Percentiles rank a stretch among this genome's conserved stretches.
Conservation (phyloP, 2,329 filamentous ascomycete species). For the Ophiocordyceps unilateralis region DNA sequence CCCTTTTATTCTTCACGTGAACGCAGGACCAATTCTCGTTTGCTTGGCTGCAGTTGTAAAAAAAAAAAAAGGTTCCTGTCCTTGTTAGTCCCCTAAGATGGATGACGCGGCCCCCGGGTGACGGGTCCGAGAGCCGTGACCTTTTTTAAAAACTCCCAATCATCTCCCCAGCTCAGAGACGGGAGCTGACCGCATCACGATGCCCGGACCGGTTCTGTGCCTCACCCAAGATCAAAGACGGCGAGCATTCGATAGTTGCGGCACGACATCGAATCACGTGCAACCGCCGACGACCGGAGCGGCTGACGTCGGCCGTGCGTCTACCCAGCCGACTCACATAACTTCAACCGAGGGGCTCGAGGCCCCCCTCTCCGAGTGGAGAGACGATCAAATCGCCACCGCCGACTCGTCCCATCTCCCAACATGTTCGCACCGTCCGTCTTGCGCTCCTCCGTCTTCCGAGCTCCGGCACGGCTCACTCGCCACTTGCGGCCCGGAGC, state of each 20-base stretch:
- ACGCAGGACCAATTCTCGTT: no score
- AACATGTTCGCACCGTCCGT: not conserved
- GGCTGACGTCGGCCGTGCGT: not conserved
- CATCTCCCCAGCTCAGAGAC: no score
- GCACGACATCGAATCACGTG: not conserved
- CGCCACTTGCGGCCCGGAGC: slow-evolving; percentile 10
- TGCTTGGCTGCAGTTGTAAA: no score
- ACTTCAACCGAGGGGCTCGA: not conserved
- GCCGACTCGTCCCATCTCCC: not conserved
- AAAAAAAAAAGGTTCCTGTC: no score
- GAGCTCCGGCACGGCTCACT: slow-evolving; percentile 1
- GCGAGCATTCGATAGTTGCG: not conserved
- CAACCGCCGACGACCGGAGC: not conserved
- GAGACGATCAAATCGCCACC: not conserved
- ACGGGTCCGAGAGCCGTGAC: no score
- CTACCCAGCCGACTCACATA: not conserved
- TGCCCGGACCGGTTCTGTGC: no score
- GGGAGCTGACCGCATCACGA: no score
- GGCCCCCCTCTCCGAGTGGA: not conserved
- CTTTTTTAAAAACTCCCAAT: no score
- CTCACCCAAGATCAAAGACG: not conserved
- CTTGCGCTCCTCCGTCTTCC: not conserved
- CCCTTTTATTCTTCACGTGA: no score
- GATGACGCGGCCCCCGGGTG: no score
- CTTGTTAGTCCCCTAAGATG: no score